These are phyloP conservation scores for Aureobasidium sp. DNA, from an alignment of 2,329 filamentous ascomycete species.

Conservation along the genomic window DNA sequence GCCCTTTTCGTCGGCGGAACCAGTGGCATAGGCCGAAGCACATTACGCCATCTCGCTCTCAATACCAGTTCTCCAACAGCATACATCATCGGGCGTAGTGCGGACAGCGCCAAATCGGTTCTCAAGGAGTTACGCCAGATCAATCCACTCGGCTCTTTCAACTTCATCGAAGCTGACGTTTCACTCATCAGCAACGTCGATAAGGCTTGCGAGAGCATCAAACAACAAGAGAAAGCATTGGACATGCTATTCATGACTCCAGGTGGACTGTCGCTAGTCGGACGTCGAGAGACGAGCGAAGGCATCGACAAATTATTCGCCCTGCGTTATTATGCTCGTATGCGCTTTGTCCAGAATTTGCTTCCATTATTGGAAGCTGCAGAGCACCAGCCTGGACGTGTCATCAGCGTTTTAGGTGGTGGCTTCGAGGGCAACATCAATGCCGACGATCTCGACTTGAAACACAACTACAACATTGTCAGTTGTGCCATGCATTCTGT, in stretches of 20 bases:
- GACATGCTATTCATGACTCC: slow-evolving; percentile 47
- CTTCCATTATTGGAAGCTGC: slow-evolving; percentile 27
- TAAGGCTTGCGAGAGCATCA: slow-evolving; percentile 43
- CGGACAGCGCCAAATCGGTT: background rate
- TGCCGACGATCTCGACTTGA: slow-evolving; percentile 21
- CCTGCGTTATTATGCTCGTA: slow-evolving; percentile 31
- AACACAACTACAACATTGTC: slow-evolving; percentile 18
- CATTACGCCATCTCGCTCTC: slow-evolving; percentile 16
- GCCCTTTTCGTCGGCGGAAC: slow-evolving; percentile 20
- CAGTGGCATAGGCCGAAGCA: slow-evolving; percentile 19
- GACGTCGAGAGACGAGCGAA: slow-evolving; percentile 28
- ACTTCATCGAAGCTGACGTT: slow-evolving; percentile 42
- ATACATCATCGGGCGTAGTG: slow-evolving; percentile 21
- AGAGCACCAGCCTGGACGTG: slow-evolving; percentile 20
- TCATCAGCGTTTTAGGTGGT: slow-evolving; percentile 23
- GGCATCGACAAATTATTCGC: slow-evolving; percentile 29
- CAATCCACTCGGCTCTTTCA: slow-evolving; percentile 23
- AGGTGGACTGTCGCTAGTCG: slow-evolving; percentile 24
- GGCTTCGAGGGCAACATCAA: slow-evolving; percentile 23
- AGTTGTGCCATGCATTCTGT: slow-evolving; percentile 14
- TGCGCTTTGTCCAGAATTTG: slow-evolving; percentile 33
- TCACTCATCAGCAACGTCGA: slow-evolving; percentile 45
- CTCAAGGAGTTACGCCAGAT: background rate
- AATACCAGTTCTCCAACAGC: slow-evolving; percentile 1
- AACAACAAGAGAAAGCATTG: slow-evolving; percentile 40